These are phyloP conservation scores for Phytophthora aleatoria DNA, from an alignment of 352 stramenopile genomes.

Conservation along the genomic window DNA sequence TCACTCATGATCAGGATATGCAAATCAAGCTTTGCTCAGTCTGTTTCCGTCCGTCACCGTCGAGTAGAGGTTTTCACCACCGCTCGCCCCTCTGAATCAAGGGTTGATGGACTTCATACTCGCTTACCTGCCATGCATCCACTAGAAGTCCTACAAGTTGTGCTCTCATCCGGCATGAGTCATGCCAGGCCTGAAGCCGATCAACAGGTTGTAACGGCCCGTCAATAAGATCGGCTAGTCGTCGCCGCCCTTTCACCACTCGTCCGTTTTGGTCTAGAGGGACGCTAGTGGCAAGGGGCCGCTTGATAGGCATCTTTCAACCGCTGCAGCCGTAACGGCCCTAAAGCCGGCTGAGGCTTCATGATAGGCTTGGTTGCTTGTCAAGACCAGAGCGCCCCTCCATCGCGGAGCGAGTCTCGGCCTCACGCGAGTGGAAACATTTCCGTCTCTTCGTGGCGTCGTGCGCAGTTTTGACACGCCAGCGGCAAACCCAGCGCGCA, in stretches of 20 bases:
- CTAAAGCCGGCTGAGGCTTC: background rate
- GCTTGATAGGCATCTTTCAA: constrained; percentile 35
- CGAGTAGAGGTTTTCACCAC: background rate
- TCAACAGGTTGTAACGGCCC: constrained; percentile 5
- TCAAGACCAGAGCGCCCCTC: constrained; percentile 12
- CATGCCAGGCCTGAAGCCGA: background rate
- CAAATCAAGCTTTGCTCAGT: constrained; percentile 96
- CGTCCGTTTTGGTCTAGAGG: constrained; percentile 31
- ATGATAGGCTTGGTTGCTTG: constrained; percentile 9
- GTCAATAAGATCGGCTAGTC: constrained; percentile 32
- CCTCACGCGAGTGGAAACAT: constrained; percentile 19
- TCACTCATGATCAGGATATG: constrained; percentile 76
- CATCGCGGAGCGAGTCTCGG: background rate
- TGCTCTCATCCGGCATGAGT: background rate
- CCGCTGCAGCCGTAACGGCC: constrained; percentile 26
- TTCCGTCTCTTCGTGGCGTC: constrained; percentile 24
- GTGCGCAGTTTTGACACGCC: constrained; percentile 14
- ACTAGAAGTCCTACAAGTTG: no score
- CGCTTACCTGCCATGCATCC: constrained; percentile 70
- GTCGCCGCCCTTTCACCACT: constrained; percentile 24
- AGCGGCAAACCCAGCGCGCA: constrained; percentile 8
- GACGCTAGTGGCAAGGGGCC: constrained; percentile 8
- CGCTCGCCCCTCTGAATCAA: no score
- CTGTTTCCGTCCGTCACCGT: constrained; percentile 91
- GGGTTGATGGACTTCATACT: background rate